Conservation (phyloP, 495 filamentous ascomycete species). For the Neurospora sp. region DNA sequence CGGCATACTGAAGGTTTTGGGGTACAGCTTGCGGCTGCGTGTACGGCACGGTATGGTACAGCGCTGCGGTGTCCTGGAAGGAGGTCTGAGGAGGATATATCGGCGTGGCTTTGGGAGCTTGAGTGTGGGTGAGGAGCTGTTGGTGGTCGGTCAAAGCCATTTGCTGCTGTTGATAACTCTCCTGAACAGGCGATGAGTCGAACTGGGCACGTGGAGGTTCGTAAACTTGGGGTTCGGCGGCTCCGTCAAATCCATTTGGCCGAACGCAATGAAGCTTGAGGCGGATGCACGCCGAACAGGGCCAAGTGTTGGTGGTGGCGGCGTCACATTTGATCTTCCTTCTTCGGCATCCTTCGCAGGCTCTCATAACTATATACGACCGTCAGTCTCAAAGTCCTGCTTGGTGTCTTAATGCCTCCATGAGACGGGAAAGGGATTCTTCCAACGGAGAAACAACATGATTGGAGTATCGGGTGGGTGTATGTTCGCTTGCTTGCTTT, state of each 20-base stretch:
- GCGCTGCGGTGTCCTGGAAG: conserved; percentile 28
- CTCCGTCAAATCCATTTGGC: conserved; percentile 81
- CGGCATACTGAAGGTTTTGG: conserved; percentile 39
- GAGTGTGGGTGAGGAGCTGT: conserved; percentile 23
- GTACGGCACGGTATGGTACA: conserved; percentile 38
- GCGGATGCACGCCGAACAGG: conserved; percentile 86
- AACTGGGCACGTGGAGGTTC: conserved; percentile 36
- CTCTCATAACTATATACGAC: conserved; percentile 73
- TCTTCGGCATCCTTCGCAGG: conserved; percentile 90
- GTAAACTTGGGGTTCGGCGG: conserved; percentile 36
- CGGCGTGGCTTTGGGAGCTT: conserved; percentile 23
- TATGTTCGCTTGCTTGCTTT: neutral
- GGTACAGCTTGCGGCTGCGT: conserved; percentile 31
- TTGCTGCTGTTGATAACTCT: conserved; percentile 44
- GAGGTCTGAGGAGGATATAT: conserved; percentile 30
- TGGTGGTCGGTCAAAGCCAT: conserved; percentile 32
- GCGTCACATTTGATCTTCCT: conserved; percentile 95
- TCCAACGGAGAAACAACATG: neutral
- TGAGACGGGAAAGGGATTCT: neutral
- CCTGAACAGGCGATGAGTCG: conserved; percentile 35
- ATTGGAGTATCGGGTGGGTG: neutral
- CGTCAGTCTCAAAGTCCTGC: conserved; percentile 10
- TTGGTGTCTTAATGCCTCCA: neutral
- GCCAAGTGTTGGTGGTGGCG: conserved; percentile 96
- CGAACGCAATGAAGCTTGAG: conserved; percentile 90